Evolutionary conservation across 768 basidiomycete genomes (phyloP), one percentile per base, ranked within the genome.

Genomic region (Boletus patriciae): DNA sequence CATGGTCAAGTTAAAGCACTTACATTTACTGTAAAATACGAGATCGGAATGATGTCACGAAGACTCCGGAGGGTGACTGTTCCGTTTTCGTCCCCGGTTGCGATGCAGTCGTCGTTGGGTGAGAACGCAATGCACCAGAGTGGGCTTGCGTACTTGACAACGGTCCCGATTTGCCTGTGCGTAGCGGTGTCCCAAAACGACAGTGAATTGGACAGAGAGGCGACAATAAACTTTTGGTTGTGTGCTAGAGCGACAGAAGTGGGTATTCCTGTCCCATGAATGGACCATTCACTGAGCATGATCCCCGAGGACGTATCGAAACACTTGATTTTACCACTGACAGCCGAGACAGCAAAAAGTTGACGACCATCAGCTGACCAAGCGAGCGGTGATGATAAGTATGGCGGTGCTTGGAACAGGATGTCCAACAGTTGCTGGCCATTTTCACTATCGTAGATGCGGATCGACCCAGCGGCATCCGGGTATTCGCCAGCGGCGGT

Each of bases 321-420:
- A 36, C 34, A 15, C 15, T 45, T 50, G 42, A 36, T 50, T 46
- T 38, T 23, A 10, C 48, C n/a, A n/a, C n/a, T n/a, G n/a, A n/a
- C 19, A 2, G 12, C 23, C 16, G 52, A 58, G 2, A 21, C 29
- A 46, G 50, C 45, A 16, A 53, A 54, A 2, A 62, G 16, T 8
- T 54, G 33, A 34, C 23, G 29, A n/a, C 61, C 51, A 10, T 62
- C 50, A 11, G 31, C n/a, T 0, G 51, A 52, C 59, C 56, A 60
- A 23, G 37, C 27, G 21, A 60, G 34, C 25, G 50, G 8, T 1
- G 50, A 40, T 1, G 43, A n/a, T n/a, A n/a, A n/a, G n/a, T n/a
- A n/a, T n/a, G n/a, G n/a, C n/a, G n/a, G n/a, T n/a, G n/a, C n/a
- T n/a, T n/a, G n/a, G n/a, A n/a, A n/a, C n/a, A n/a, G n/a, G n/a